phyloP scores from a whole-genome alignment of 129 eudicot genomes.

The Lonicera japonica region DNA sequence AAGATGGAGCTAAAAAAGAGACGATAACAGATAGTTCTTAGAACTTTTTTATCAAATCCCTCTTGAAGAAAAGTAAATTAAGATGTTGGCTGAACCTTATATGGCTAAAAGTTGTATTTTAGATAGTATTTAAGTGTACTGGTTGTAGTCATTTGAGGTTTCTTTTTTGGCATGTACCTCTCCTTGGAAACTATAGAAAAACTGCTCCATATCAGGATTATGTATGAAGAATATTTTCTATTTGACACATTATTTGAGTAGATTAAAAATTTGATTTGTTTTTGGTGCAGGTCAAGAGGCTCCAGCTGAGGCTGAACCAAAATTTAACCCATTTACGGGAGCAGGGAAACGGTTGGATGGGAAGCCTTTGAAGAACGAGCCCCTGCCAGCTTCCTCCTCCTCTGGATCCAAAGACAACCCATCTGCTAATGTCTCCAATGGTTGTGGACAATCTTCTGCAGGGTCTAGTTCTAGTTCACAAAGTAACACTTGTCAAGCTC shows the following conservation, averaged over 20 bases:
- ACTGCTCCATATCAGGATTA: not conserved
- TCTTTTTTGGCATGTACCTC: too few species aligned
- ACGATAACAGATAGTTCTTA: too few species aligned
- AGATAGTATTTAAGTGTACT: too few species aligned
- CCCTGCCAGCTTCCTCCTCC: constrained; percentile 46
- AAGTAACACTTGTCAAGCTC: constrained; percentile 55
- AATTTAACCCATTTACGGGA: constrained; percentile 82
- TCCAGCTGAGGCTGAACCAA: constrained; percentile 65
- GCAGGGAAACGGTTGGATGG: constrained; percentile 80
- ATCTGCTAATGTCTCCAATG: constrained; percentile 26
- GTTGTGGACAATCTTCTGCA: constrained; percentile 15
- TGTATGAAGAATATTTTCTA: not conserved
- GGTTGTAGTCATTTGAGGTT: too few species aligned
- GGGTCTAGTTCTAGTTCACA: constrained; percentile 60
- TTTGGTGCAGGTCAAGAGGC: constrained; percentile 38
- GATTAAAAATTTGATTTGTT: not conserved
- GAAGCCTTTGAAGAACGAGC: constrained; percentile 50
- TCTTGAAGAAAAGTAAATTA: too few species aligned
- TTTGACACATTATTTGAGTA: not conserved
- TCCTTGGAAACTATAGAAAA: too few species aligned
- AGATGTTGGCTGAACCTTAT: too few species aligned
- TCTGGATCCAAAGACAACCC: constrained; percentile 49
- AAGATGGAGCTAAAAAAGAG: too few species aligned
- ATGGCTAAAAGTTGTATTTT: too few species aligned
- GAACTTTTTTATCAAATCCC: too few species aligned